phyloP scores from a whole-genome alignment of 2,329 filamentous ascomycete species.

The Sporothrix protearum region DNA sequence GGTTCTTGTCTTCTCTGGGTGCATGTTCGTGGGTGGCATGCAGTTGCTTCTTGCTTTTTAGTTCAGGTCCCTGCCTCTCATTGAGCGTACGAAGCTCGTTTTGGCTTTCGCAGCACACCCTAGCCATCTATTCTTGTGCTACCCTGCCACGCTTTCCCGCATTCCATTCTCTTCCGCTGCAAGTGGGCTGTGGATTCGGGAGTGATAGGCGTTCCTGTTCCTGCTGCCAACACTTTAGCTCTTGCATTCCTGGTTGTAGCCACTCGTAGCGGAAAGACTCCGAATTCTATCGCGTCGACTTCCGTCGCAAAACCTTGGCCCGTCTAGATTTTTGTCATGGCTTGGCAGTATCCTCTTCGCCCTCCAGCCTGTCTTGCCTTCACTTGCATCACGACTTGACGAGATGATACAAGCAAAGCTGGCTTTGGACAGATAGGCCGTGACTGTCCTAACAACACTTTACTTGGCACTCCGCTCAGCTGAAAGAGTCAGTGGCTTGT shows the following conservation, averaged over 20 bases:
- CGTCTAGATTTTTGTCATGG: neutral
- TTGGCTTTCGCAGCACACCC: neutral
- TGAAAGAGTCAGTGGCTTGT: neutral
- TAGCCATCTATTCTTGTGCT: neutral
- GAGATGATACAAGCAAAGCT: neutral
- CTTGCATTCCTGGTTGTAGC: slow-evolving; percentile 6
- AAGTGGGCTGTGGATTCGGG: too few species aligned
- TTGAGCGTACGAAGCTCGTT: neutral
- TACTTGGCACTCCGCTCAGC: neutral
- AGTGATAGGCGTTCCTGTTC: too few species aligned
- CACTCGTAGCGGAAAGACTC: neutral
- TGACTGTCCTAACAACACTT: too few species aligned
- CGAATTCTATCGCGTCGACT: neutral
- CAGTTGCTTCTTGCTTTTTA: neutral
- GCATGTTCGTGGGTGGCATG: neutral
- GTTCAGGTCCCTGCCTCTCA: too few species aligned
- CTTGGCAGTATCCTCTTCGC: neutral
- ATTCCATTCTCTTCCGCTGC: neutral
- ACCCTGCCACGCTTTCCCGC: neutral
- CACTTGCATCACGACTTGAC: neutral
- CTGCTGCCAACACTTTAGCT: neutral
- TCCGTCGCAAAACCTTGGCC: neutral
- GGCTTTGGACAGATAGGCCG: neutral
- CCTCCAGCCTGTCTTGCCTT: neutral
- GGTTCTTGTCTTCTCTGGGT: neutral